Percentiles rank a stretch among this genome's conserved stretches.
Conservation (phyloP, 23 red algal genomes). For the Gracilaria gracilis region DNA sequence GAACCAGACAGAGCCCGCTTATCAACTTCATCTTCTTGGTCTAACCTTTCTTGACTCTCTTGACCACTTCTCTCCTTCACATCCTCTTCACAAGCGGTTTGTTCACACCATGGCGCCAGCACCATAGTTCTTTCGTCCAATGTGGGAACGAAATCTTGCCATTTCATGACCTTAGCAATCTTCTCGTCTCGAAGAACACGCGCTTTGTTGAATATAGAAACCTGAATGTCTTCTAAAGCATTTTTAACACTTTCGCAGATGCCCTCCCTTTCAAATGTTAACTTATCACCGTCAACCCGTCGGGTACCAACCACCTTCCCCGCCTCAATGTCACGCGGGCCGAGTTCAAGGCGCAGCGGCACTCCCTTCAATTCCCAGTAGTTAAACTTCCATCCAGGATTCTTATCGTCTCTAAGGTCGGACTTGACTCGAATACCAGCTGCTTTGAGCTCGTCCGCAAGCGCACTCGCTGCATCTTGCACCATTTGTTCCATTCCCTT, state of each 20-base stretch:
- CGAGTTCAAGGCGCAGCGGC: constrained; percentile 90
- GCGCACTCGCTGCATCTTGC: constrained; percentile 27
- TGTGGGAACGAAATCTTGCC: constrained; percentile 85
- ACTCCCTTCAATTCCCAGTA: constrained; percentile 98
- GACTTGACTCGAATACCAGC: constrained; percentile 81
- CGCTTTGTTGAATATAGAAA: constrained; percentile 47
- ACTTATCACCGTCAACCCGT: constrained; percentile 77
- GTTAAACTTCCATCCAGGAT: constrained; percentile 99
- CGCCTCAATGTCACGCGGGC: constrained; percentile 87
- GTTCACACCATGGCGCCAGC: constrained; percentile 92
- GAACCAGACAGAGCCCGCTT: constrained; percentile 74
- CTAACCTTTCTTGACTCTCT: constrained; percentile 58
- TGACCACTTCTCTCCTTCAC: constrained; percentile 85
- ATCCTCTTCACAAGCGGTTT: constrained; percentile 88
- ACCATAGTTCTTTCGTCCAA: constrained; percentile 78
- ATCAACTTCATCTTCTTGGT: constrained; percentile 64
- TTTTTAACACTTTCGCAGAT: constrained; percentile 41
- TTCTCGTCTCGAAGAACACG: constrained; percentile 43
- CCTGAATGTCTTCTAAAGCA: constrained; percentile 57
- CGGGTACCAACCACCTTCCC: constrained; percentile 53
- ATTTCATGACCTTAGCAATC: constrained; percentile 51
- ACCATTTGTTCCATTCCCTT: constrained; percentile 73
- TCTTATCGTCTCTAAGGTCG: constrained; percentile 90
- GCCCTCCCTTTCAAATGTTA: constrained; percentile 30
- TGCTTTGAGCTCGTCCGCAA: constrained; percentile 63